phyloP scores from a whole-genome alignment of 164 flowering plant genomes.

The Echeveria elegans region DNA sequence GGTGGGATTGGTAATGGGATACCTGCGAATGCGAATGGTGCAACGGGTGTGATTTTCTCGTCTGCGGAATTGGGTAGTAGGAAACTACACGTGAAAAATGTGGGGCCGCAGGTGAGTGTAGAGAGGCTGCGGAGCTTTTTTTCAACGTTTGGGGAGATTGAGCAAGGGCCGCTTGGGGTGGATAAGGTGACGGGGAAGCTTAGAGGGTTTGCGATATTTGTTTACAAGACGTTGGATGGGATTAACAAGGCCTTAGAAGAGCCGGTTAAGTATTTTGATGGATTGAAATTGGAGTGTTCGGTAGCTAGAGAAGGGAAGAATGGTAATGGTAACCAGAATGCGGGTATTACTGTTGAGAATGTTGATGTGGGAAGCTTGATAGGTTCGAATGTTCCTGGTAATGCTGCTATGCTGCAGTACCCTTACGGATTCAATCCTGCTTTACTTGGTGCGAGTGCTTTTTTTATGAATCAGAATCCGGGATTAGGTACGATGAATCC shows the following conservation, averaged over 20 bases:
- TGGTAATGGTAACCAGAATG: constrained; percentile 2
- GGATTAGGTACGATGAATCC: constrained; percentile 17
- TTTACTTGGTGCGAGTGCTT: constrained; percentile 7
- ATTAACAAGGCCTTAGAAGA: constrained; percentile 37
- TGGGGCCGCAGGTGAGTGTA: constrained; percentile 22
- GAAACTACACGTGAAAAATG: constrained; percentile 38
- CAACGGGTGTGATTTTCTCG: neutral
- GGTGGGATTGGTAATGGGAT: neutral
- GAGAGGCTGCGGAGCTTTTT: constrained; percentile 27
- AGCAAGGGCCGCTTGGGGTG: constrained; percentile 36
- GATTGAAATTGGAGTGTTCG: constrained; percentile 29
- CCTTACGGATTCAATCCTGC: constrained; percentile 3
- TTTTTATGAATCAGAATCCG: constrained; percentile 21
- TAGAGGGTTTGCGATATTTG: constrained; percentile 36
- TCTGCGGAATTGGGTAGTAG: constrained; percentile 14
- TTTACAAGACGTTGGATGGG: constrained; percentile 28
- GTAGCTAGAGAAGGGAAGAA: constrained; percentile 27
- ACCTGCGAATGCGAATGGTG: neutral
- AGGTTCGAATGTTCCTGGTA: neutral
- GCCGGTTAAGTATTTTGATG: constrained; percentile 38
- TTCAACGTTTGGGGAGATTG: constrained; percentile 33
- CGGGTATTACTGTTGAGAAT: constrained; percentile 7
- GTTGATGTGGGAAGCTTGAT: constrained; percentile 2
- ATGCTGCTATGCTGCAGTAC: neutral
- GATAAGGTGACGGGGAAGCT: constrained; percentile 35